A percentile compares a stretch with the other conserved stretches of the same genome.
These are phyloP conservation scores for Xylaria digitata DNA, from an alignment of 2,329 filamentous ascomycete species.

Conservation along the genomic window DNA sequence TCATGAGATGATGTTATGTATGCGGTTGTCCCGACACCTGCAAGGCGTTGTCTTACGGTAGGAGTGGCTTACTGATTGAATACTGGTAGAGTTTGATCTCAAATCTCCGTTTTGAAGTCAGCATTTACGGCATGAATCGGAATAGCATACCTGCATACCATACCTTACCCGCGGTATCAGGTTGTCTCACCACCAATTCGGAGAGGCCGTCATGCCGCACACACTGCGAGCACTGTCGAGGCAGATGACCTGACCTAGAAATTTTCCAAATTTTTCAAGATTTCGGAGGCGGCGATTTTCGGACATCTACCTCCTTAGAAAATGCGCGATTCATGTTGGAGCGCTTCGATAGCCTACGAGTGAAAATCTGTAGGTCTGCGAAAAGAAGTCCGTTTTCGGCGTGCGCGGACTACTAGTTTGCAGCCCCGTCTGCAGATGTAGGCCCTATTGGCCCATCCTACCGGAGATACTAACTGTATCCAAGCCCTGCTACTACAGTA, in stretches of 20 bases:
- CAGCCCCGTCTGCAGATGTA: not conserved
- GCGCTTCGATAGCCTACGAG: not conserved
- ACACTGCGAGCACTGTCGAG: not conserved
- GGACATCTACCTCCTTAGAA: constrained; percentile 18
- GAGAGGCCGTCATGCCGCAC: not conserved
- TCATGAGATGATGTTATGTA: not conserved
- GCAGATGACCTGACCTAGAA: constrained; percentile 31
- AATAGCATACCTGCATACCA: not conserved
- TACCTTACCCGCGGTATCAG: not conserved
- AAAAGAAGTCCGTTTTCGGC: constrained; percentile 35
- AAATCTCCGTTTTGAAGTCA: constrained; percentile 3
- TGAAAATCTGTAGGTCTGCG: constrained; percentile 7
- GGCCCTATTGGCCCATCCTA: constrained; percentile 5
- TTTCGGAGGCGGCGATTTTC: constrained; percentile 24
- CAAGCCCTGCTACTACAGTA: constrained; percentile 1
- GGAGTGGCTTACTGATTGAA: not conserved
- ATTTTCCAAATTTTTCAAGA: constrained; percentile 5
- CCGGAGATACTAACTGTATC: constrained; percentile 20
- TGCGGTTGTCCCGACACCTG: not conserved
- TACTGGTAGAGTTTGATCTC: not conserved
- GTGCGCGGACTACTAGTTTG: constrained; percentile 2
- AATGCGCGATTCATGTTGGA: constrained; percentile 27
- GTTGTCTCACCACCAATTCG: constrained; percentile 2
- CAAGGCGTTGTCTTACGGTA: not conserved
- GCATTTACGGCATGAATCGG: constrained; percentile 5